These are phyloP conservation scores for Chaetomium sp. DNA, from an alignment of 2,329 filamentous ascomycete genomes.

Conservation along the genomic window DNA sequence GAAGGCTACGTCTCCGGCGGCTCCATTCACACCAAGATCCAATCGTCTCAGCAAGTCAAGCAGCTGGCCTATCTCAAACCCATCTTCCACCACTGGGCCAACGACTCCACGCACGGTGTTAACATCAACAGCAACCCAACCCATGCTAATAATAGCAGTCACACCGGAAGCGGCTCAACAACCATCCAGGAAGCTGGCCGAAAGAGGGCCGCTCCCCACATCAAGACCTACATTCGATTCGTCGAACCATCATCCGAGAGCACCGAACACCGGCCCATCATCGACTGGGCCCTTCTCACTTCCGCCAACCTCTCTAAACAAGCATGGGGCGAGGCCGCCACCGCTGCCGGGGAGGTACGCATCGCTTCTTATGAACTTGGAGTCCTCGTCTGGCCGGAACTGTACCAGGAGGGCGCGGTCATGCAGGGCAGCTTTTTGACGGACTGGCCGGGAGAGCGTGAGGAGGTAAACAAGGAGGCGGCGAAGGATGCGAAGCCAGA, in stretches of 20 bases:
- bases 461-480: conserved; percentile 17
- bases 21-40: conserved; percentile 76
- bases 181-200: conserved; percentile 48
- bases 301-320: conserved; percentile 91
- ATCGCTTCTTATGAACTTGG: conserved; percentile 81
- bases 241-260: conserved; percentile 21
- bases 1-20: conserved; percentile 71
- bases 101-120: conserved; percentile 42
- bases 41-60: conserved; percentile 62
- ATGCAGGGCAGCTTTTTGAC: conserved; percentile 66
- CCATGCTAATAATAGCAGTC: neutral
- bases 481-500: neutral
- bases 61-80: conserved; percentile 68
- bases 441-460: conserved; percentile 36
- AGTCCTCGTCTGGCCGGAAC: conserved; percentile 71
- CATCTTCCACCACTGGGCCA: conserved; percentile 69
- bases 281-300: conserved; percentile 82
- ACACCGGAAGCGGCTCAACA: conserved; percentile 9
- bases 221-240: conserved; percentile 81
- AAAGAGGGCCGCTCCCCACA: conserved; percentile 70
- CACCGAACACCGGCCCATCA: conserved; percentile 29
- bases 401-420: conserved; percentile 40
- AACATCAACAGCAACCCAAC: conserved; percentile 19
- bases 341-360: conserved; percentile 49
- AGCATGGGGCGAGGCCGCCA: conserved; percentile 69